Conservation (phyloP, 2,329 filamentous ascomycete genomes). For the Tolypocladium sp. region DNA sequence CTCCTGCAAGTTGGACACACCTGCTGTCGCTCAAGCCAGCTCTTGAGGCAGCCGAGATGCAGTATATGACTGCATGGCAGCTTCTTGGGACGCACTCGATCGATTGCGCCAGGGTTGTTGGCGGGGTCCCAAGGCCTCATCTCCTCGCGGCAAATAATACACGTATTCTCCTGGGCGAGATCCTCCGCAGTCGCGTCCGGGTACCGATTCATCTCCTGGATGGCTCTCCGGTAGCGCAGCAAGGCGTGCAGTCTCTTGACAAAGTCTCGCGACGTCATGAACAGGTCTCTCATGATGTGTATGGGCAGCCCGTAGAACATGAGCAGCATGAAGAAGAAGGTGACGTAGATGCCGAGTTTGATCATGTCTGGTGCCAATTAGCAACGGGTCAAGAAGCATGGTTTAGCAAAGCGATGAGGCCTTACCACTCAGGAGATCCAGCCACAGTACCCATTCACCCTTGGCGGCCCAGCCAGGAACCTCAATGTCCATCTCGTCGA, state of each 20-base stretch:
- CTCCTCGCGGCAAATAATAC: slow-evolving; percentile 94
- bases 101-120: slow-evolving; percentile 58
- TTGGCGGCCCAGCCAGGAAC: slow-evolving; percentile 96
- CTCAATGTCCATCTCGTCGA: slow-evolving; percentile 91
- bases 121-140: slow-evolving; percentile 70
- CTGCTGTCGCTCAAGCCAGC: slow-evolving; percentile 95
- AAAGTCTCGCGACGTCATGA: slow-evolving; percentile 88
- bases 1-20: slow-evolving; percentile 91
- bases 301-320: slow-evolving; percentile 93
- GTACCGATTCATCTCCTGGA: slow-evolving; percentile 90
- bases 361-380: slow-evolving; percentile 57
- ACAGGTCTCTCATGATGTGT: slow-evolving; percentile 91
- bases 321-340: slow-evolving; percentile 89
- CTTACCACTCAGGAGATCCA: slow-evolving; percentile 76
- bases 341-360: slow-evolving; percentile 80
- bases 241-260: slow-evolving; percentile 83
- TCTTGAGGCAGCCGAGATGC: slow-evolving; percentile 88
- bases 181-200: slow-evolving; percentile 86
- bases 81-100: slow-evolving; percentile 85
- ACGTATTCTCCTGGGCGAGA: slow-evolving; percentile 78
- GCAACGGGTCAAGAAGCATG: slow-evolving; percentile 7
- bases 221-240: slow-evolving; percentile 81
- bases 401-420: not conserved
- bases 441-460: slow-evolving; percentile 80
- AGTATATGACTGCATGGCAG: slow-evolving; percentile 92